These are phyloP conservation scores for Ampelocalamus luodianensis DNA, from an alignment of 176 grass and related monocot species.

Conservation along the genomic window DNA sequence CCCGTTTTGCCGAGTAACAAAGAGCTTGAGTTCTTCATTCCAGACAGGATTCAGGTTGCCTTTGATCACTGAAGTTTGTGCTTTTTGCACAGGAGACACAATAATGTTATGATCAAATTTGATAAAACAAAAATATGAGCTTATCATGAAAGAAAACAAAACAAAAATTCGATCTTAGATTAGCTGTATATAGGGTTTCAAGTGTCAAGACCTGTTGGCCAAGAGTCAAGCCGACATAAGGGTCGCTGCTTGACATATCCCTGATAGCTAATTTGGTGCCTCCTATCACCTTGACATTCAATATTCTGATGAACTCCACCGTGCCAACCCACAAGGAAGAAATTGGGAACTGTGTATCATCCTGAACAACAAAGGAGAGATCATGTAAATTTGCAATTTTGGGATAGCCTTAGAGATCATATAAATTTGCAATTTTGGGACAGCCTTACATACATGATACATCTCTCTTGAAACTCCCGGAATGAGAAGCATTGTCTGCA, in stretches of 20 bases:
- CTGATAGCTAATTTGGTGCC: constrained; percentile 77
- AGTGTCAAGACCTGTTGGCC: constrained; percentile 64
- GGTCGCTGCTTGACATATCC: constrained; percentile 80
- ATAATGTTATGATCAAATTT: constrained; percentile 7
- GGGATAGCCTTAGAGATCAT: no score
- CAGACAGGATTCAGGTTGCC: constrained; percentile 79
- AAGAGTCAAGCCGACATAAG: constrained; percentile 70
- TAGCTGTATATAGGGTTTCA: not conserved
- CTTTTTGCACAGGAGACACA: constrained; percentile 50
- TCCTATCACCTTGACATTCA: constrained; percentile 72
- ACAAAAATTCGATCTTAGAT: not conserved
- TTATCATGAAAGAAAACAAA: not conserved
- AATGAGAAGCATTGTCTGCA: constrained; percentile 33
- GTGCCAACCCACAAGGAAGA: constrained; percentile 53
- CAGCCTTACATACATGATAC: constrained; percentile 23
- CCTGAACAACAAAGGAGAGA: not conserved
- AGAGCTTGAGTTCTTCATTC: constrained; percentile 83
- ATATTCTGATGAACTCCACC: constrained; percentile 70
- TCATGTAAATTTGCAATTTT: not conserved
- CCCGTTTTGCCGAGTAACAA: constrained; percentile 60
- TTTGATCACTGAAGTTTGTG: constrained; percentile 64
- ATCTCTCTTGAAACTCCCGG: constrained; percentile 60
- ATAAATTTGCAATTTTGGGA: no score
- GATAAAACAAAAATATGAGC: not conserved
- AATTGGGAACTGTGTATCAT: no score